Base-by-base conservation (phyloP, 2,329 filamentous ascomycete genomes). In the Pseudogymnoascus sp. region DNA sequence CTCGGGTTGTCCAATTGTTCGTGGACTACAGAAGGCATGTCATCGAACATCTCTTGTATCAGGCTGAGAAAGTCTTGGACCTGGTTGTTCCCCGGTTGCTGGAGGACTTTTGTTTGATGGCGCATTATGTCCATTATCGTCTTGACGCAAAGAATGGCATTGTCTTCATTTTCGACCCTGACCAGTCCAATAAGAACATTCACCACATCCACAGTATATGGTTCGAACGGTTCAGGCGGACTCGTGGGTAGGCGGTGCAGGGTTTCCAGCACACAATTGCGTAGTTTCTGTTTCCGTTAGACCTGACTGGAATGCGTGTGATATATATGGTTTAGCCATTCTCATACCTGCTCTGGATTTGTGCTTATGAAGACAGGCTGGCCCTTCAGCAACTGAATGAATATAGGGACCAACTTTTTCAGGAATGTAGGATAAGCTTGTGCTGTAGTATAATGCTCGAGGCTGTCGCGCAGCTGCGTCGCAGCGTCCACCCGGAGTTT, bases 111-210 rank as follows among this genome's bases (percentile, higher is more conserved):
- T 63, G 88, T 85, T 76, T 98, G 93, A 73, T 96, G 91, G 59
- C 95, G 88, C 82, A 96, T 91, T 67, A 98, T 88, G 73, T 99
- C 95, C 80, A 96, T 97, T 61, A 96, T 91, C 12, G 93, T 96
- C 81, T 99, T 99, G 78, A 99, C 91, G 74, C 93, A 97, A 66
- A 99, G 79, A n/a, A 96, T 91, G 2, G 93, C 95, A 81, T 99
- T 99, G 67, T 99, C 95, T 77, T 99, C 95, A 71, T 99, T 99
- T 76, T 99, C 95, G 43, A 86, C 89, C 69, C 89, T 87, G 65
- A 98, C 92, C 64, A 99, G 79, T 62, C 85, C 84, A 87, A 98
- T 93, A 66, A 98, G 82, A 68, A 96, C 82, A 72, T 97, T 93
- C 65, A 97, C 91, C 65, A 96, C 88, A 73, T 96, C 91, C 67